Evolutionary conservation across 1,139 yeast genomes (phyloP).

Genomic region (Debaryomyces nepalensis): DNA sequence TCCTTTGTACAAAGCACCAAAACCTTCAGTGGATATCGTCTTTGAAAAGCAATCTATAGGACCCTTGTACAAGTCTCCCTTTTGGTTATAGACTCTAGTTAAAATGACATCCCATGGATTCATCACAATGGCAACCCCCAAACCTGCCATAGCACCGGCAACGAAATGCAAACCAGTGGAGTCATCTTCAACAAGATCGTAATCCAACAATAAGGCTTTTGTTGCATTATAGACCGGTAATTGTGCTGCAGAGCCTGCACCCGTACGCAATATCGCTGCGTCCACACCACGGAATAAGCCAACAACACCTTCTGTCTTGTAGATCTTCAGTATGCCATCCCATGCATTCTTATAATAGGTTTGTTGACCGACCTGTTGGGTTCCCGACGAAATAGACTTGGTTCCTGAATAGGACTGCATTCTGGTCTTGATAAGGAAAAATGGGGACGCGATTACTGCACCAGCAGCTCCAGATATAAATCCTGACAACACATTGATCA

Average conservation of each 20-base stretch:
- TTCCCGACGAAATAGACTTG: slow-evolving; percentile 30
- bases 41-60: slow-evolving; percentile 88
- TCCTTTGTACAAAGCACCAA: slow-evolving; percentile 88
- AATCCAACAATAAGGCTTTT: slow-evolving; percentile 58
- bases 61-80: slow-evolving; percentile 82
- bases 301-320: slow-evolving; percentile 66
- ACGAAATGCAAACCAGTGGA: slow-evolving; percentile 74
- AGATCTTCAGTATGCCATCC: slow-evolving; percentile 71
- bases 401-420: slow-evolving; percentile 84
- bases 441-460: slow-evolving; percentile 87
- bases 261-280: slow-evolving; percentile 92
- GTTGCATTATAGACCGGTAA: slow-evolving; percentile 88
- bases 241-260: slow-evolving; percentile 95
- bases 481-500: slow-evolving; percentile 80
- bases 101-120: slow-evolving; percentile 96
- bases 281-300: slow-evolving; percentile 92
- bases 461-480: slow-evolving; percentile 87
- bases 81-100: slow-evolving; percentile 94
- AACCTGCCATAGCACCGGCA: slow-evolving; percentile 81
- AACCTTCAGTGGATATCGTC: slow-evolving; percentile 84
- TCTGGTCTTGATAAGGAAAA: slow-evolving; percentile 89
- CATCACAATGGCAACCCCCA: slow-evolving; percentile 94
- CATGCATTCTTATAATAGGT: slow-evolving; percentile 75
- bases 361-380: slow-evolving; percentile 81
- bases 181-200: slow-evolving; percentile 56